phyloP scores from a whole-genome alignment of 2,329 filamentous ascomycete species.

The Stachybotrys chartarum region DNA sequence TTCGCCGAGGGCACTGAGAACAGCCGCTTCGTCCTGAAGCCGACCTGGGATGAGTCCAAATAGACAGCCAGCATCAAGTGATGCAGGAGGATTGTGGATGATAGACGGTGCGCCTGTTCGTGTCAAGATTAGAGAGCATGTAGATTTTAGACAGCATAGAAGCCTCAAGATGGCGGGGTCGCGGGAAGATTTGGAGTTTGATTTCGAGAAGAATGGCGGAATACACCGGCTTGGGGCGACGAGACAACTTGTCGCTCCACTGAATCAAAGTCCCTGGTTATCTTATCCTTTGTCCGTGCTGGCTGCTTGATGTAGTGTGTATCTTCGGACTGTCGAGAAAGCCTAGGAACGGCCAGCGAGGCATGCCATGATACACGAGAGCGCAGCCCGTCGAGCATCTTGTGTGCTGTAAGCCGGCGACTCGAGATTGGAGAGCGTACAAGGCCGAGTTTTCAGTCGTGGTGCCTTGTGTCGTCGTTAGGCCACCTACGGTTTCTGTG shows the following conservation, averaged over 20 bases:
- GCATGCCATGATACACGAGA: too few relatives aligned
- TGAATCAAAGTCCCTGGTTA: too few relatives aligned
- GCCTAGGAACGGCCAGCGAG: too few relatives aligned
- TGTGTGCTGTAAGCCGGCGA: too few relatives aligned
- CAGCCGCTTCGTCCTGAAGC: slow-evolving; percentile 58
- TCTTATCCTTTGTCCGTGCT: too few relatives aligned
- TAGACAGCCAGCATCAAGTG: slow-evolving; percentile 4
- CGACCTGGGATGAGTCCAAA: slow-evolving; percentile 27
- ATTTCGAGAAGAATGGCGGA: not conserved
- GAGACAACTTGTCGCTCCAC: not conserved
- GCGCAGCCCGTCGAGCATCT: too few relatives aligned
- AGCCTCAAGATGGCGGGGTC: not conserved
- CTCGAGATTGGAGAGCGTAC: too few relatives aligned
- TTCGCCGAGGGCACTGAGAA: slow-evolving; percentile 60
- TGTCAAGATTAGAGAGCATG: not conserved
- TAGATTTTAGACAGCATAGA: not conserved
- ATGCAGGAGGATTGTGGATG: not conserved
- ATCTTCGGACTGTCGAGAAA: too few relatives aligned
- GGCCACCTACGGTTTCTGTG: too few relatives aligned
- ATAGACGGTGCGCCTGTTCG: not conserved
- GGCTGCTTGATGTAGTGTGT: too few relatives aligned
- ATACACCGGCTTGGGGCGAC: not conserved
- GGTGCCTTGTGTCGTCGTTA: too few relatives aligned
- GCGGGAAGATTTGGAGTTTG: not conserved
- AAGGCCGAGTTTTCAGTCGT: too few relatives aligned